A percentile compares a stretch with the other conserved stretches of the same genome.
Evolutionary conservation across 176 grass and related monocot species (phyloP).

Genomic region (Elaeis guineensis): DNA sequence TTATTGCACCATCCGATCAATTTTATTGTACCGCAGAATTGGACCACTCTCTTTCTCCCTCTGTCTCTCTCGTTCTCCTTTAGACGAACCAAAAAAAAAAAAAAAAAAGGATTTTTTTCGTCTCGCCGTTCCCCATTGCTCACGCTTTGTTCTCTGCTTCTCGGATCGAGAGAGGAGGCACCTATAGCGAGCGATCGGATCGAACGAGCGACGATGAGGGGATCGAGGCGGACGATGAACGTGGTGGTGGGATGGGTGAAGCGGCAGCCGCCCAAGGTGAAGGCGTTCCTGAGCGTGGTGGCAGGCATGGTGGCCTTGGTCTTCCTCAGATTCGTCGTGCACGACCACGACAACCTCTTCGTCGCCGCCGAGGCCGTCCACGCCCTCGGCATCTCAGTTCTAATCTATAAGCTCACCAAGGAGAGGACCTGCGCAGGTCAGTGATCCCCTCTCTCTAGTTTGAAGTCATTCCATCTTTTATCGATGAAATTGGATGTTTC

Average conservation of each 20-base stretch:
- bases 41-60: no score
- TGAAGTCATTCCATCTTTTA: no score
- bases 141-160: no score
- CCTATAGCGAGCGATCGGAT: no score
- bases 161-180: no score
- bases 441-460: not conserved
- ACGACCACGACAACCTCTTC: conserved; percentile 11
- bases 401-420: conserved; percentile 14
- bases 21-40: no score
- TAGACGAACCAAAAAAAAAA: no score
- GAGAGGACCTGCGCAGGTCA: conserved; percentile 7
- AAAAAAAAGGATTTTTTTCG: no score
- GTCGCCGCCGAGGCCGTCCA: conserved; percentile 10
- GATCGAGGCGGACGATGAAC: not conserved
- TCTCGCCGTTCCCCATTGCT: no score
- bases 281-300: conserved; percentile 3
- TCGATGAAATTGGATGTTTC: no score
- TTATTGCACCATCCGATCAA: no score
- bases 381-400: conserved; percentile 3
- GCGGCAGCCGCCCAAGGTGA: conserved; percentile 11
- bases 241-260: conserved; percentile 3
- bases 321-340: conserved; percentile 7
- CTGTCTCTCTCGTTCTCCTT: no score
- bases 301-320: conserved; percentile 3
- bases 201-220: not conserved